phyloP scores from a whole-genome alignment of 148 eudicot species.

The Dysphania ambrosioides region DNA sequence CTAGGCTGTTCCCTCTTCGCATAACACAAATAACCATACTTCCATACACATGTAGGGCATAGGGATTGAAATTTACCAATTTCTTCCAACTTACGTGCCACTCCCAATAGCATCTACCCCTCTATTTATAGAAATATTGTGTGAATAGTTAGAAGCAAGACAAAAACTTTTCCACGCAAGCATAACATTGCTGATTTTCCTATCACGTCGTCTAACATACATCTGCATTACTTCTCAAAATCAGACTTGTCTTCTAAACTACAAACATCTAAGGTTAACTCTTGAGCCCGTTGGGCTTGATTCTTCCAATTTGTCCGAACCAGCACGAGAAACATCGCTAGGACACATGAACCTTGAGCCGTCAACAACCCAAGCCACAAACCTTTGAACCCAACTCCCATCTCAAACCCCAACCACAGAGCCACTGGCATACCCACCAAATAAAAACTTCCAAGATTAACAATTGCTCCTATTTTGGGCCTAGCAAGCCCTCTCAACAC shows the following conservation, averaged over 20 bases:
- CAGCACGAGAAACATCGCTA: slow-evolving; percentile 48
- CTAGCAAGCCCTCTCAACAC: slow-evolving; percentile 62
- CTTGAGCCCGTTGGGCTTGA: slow-evolving; percentile 53
- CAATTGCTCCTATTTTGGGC: slow-evolving; percentile 60
- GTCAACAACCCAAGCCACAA: slow-evolving; percentile 71
- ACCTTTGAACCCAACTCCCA: slow-evolving; percentile 54
- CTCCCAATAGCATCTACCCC: background rate
- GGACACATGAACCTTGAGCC: slow-evolving; percentile 57
- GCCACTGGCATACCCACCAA: slow-evolving; percentile 75
- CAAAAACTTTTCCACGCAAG: background rate
- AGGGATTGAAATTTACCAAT: background rate
- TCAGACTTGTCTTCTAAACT: background rate
- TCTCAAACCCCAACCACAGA: slow-evolving; percentile 43
- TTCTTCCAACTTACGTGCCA: background rate
- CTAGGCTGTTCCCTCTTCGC: background rate
- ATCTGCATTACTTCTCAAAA: too few relatives aligned
- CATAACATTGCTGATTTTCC: background rate
- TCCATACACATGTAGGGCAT: background rate
- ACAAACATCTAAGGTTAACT: slow-evolving; percentile 35
- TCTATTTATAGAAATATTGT: too few relatives aligned
- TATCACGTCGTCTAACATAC: background rate
- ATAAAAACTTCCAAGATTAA: slow-evolving; percentile 63
- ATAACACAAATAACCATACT: background rate
- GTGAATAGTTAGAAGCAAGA: background rate
- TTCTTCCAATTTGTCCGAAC: slow-evolving; percentile 51